Evolutionary conservation across 2,329 filamentous ascomycete genomes (phyloP).

Genomic region (Zymoseptoria brevis): DNA sequence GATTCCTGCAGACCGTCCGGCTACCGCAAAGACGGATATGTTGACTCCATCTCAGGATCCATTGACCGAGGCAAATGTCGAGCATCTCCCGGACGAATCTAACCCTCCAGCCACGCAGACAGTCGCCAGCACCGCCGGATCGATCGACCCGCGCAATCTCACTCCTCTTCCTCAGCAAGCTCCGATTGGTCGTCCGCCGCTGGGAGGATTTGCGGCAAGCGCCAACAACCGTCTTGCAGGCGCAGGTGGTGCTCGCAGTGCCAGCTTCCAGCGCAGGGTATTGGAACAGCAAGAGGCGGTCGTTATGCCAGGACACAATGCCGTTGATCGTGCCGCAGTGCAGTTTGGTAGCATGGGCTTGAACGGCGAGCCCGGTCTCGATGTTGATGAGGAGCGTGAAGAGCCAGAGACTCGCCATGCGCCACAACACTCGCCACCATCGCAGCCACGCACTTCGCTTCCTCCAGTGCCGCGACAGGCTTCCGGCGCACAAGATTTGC

Average conservation of each 20-base stretch:
- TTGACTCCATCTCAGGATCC: conserved; percentile 64
- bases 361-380: conserved; percentile 64
- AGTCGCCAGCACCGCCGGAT: conserved; percentile 83
- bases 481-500: conserved; percentile 34
- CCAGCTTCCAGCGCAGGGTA: conserved; percentile 77
- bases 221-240: conserved; percentile 71
- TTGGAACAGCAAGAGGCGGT: conserved; percentile 96
- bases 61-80: conserved; percentile 85
- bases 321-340: conserved; percentile 84
- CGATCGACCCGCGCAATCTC: conserved; percentile 64
- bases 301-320: conserved; percentile 94
- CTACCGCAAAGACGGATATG: conserved; percentile 8
- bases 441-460: conserved; percentile 76
- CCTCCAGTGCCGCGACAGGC: conserved; percentile 57
- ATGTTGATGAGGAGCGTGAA: conserved; percentile 90
- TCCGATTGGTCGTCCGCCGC: conserved; percentile 52
- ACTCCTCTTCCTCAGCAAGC: conserved; percentile 59
- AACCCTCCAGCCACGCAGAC: conserved; percentile 70
- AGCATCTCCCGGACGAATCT: conserved; percentile 78
- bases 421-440: conserved; percentile 82
- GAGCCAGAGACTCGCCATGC: conserved; percentile 93
- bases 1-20: conserved; percentile 13
- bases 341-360: conserved; percentile 95
- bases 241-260: conserved; percentile 51
- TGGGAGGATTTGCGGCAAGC: conserved; percentile 70